Evolutionary conservation across 2,329 filamentous ascomycete species (phyloP).

Genomic region (Colletotrichum lini): DNA sequence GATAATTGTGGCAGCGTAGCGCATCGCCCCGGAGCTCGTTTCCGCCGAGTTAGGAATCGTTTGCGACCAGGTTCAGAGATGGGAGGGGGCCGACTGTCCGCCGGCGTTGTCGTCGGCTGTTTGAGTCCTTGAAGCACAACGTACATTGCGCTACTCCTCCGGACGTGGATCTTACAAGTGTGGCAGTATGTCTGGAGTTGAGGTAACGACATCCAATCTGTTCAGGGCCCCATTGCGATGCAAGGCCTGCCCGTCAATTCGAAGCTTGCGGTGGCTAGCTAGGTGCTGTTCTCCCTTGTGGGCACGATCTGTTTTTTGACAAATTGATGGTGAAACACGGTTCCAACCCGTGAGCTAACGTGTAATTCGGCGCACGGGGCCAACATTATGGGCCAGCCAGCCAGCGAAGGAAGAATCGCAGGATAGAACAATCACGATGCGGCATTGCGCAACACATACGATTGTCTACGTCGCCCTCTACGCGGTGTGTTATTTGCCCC

Average conservation of each 20-base stretch:
- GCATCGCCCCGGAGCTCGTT: background rate
- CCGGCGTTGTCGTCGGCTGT: background rate
- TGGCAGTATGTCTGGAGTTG: conserved; percentile 5
- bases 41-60: background rate
- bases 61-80: background rate
- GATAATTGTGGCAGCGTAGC: background rate
- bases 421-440: background rate
- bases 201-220: background rate
- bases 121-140: background rate
- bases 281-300: too few species aligned
- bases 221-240: background rate
- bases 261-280: background rate
- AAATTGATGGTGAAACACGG: background rate
- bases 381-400: background rate
- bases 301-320: background rate
- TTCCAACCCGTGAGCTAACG: background rate
- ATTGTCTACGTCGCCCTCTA: background rate
- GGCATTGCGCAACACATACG: background rate
- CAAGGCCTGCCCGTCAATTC: background rate
- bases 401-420: background rate
- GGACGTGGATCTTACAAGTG: background rate
- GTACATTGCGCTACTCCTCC: conserved; percentile 2
- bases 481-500: conserved; percentile 3
- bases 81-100: background rate
- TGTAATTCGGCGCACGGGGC: background rate